Evolutionary conservation across 192 early-diverging fungal species (phyloP), one percentile per base, ranked within the genome.

Genomic region (Jimgerdemannia lactiflua): DNA sequence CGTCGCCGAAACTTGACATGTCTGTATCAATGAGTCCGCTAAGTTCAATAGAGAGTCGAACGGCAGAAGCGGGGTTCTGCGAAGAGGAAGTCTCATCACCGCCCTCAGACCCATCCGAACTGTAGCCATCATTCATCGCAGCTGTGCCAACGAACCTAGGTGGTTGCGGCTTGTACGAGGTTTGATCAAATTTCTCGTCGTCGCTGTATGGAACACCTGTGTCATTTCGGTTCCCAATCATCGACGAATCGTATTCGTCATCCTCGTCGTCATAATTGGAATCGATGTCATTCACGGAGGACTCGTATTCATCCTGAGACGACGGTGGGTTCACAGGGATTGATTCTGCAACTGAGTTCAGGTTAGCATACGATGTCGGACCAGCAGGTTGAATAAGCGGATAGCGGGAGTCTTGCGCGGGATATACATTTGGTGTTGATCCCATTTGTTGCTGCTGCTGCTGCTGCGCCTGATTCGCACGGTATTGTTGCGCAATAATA

Each of bases 391-490:
- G 49, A 11, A 54, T 54, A 11, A 54, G 11, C 49, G 49, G 49
- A 54, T 54, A 54, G 8, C 49, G 49, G 14, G 0, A 59, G 14
- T 59, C 49, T 59, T 59, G 49, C 71, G 39, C 11, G 29, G 71
- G 11, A 11, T 67, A 64, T 11, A 39, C 43, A 4, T 75, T 75
- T 41, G 41, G 65, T 54, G 74, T 39, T 77, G 14, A 44, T 18
- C 42, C 72, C 41, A 63, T 70, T n/a, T 73, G 71, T 54, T 77
- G 73, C 39, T 76, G 65, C 2, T 72, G 65, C 2, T 72, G 65
- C 73, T 69, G 65, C 19, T 77, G 69, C 14, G 42, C 14, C 66
- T 76, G 76, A 73, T 29, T 10, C 49, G 41, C 44, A 74, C 69
- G 43, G 42, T 39, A 70, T 64, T 10, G n/a, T 69, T 71, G 19